Conservation (phyloP, 495 filamentous ascomycete species). For the Hyaloscypha hepaticicola region DNA sequence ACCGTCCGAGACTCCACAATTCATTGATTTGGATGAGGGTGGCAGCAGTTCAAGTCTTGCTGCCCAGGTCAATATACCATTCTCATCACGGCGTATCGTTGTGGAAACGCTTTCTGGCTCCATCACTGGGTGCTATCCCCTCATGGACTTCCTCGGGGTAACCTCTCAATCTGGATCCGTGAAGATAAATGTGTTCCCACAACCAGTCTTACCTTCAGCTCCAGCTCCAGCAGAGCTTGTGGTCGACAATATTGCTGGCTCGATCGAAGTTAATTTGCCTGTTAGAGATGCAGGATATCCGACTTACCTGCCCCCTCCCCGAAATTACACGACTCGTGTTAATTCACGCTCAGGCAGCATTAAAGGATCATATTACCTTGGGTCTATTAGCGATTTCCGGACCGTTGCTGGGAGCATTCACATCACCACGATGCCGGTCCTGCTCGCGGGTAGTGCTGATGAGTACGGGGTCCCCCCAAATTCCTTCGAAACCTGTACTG, state of each 20-base stretch:
- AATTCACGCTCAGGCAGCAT: slow-evolving; percentile 26
- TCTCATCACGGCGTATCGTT: slow-evolving; percentile 24
- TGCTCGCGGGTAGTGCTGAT: slow-evolving; percentile 2
- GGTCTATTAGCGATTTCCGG: slow-evolving; percentile 20
- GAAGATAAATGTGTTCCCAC: slow-evolving; percentile 11
- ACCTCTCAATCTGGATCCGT: slow-evolving; percentile 20
- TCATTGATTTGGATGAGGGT: not conserved
- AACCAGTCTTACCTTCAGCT: slow-evolving; percentile 3
- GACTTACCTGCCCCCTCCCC: slow-evolving; percentile 19
- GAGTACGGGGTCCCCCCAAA: not conserved
- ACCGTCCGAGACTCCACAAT: not conserved
- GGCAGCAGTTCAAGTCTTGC: not conserved
- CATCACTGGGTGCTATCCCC: slow-evolving; percentile 17
- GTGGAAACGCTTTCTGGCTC: slow-evolving; percentile 21
- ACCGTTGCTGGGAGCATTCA: slow-evolving; percentile 21
- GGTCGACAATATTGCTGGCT: slow-evolving; percentile 24
- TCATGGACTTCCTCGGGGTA: slow-evolving; percentile 15
- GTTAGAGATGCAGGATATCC: not conserved
- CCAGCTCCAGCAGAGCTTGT: slow-evolving; percentile 20
- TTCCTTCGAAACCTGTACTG: slow-evolving; percentile 21
- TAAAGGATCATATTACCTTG: slow-evolving; percentile 26
- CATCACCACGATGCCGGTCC: slow-evolving; percentile 19
- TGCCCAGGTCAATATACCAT: slow-evolving; percentile 1
- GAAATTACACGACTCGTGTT: slow-evolving; percentile 29
- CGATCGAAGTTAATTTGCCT: slow-evolving; percentile 21